phyloP scores from a whole-genome alignment of 108 stramenopile genomes.

The Hondaea fermentalgiana region DNA sequence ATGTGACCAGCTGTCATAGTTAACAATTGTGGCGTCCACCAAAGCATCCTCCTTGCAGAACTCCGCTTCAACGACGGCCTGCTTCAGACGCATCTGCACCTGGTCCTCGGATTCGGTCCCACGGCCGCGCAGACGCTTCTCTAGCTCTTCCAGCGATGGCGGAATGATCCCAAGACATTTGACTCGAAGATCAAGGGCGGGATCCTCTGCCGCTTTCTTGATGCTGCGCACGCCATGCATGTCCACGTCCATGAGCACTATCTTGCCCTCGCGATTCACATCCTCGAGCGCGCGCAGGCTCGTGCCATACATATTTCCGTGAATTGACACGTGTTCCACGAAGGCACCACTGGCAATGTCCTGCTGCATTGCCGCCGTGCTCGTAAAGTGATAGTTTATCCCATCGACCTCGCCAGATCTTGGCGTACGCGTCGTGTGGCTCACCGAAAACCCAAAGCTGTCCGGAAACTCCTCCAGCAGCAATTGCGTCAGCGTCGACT shows the following conservation, averaged over 20 bases:
- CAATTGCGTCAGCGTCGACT: neutral
- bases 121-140: neutral
- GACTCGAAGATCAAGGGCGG: neutral
- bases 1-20: neutral
- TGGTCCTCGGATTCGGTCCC: neutral
- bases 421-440: neutral
- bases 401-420: neutral
- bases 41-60: neutral
- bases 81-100: neutral
- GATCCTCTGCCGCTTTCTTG: neutral
- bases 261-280: neutral
- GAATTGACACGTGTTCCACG: neutral
- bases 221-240: neutral
- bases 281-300: neutral
- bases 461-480: neutral
- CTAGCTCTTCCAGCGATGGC: neutral
- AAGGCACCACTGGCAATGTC: neutral
- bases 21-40: neutral
- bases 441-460: neutral
- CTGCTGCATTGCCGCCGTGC: neutral
- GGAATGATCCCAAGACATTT: neutral
- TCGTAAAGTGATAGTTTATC: neutral
- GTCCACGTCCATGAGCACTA: conserved; percentile 1
- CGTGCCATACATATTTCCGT: neutral
- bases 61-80: neutral